Base-by-base conservation (phyloP, 306 rosid species). In the Pyrus betulifolia region DNA sequence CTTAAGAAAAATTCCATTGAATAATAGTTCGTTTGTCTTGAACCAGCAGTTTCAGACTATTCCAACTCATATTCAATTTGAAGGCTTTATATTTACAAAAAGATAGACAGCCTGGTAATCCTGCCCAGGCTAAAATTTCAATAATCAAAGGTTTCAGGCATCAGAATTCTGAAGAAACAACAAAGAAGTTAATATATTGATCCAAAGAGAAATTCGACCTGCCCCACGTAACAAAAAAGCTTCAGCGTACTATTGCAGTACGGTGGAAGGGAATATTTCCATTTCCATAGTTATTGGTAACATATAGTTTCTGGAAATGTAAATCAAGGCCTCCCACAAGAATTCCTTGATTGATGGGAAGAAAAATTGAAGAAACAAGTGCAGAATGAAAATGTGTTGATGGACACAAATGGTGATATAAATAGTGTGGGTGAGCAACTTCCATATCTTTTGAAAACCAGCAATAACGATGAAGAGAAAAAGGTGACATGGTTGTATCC, bases 11-110 rank as follows among this genome's bases (percentile, higher is more conserved):
- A 54, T 11, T 52, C 64, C 75, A 30, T 52, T 71, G 75, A 52
- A 71, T 19, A 52, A 71, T 71, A 54, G 75, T 54, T 71, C 49
- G 49, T 71, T 71, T 70, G 30, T 52, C 61, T 71, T 30, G 51
- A 12, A 22, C 19, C 45, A 21, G 64, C 19, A 52, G 19, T 71
- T 38, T 11, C 23, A 31, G 11, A 71, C 33, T 19, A 33, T 19
- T 65, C 38, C 27, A 71, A 71, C 74, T 30, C 33, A 35, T 17
- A 45, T 51, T 25, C 11, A 18, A 70, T 40, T 33, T 11, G 49
- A 31, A 17, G 46, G 49, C 14, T 18, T 65, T 25, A 4, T 65
- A 33, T 65, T 35, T 6, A 6, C 4, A 2, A 19, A 44, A 65
- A 9, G 22, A 63, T 30, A 30, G 42, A 65, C n/a, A 65, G 4